Evolutionary conservation across 768 basidiomycete species (phyloP).

Genomic region (Heimioporus sp.): DNA sequence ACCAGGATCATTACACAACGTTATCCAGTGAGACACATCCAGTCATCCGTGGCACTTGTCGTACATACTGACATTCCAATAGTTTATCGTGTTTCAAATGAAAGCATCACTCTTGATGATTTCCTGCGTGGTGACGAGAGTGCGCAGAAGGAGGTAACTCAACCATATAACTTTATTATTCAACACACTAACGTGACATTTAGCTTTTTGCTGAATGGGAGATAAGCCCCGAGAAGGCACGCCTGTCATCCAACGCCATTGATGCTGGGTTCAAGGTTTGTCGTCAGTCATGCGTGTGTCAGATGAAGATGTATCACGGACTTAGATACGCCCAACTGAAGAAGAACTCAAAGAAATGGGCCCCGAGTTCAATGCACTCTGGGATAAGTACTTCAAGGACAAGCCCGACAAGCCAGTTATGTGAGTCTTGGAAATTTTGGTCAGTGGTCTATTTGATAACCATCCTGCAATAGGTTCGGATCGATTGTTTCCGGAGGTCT

Average conservation of each 20-base stretch:
- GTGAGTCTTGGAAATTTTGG: constrained; percentile 30
- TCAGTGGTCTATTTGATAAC: background rate
- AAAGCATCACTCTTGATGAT: constrained; percentile 60
- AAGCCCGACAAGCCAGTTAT: constrained; percentile 80
- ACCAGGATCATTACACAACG: constrained; percentile 75
- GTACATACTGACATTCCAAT: background rate
- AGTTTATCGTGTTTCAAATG: constrained; percentile 70
- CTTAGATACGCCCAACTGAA: constrained; percentile 57
- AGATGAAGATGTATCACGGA: too few species aligned
- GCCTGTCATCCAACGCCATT: constrained; percentile 67
- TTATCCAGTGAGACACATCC: constrained; percentile 45
- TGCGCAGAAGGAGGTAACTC: constrained; percentile 48
- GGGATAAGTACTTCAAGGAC: constrained; percentile 73
- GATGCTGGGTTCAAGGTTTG: constrained; percentile 72
- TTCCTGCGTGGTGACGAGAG: constrained; percentile 68
- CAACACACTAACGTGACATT: background rate
- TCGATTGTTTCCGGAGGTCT: constrained; percentile 62
- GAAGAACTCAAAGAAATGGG: constrained; percentile 75
- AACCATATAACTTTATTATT: background rate
- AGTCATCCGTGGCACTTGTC: background rate
- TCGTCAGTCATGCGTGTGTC: background rate
- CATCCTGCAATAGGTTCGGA: constrained; percentile 43
- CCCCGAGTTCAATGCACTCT: constrained; percentile 69
- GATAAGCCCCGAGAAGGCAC: constrained; percentile 61
- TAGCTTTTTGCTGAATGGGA: constrained; percentile 66